phyloP scores from a whole-genome alignment of 495 filamentous ascomycete genomes.

The Xeromyces bisporus region DNA sequence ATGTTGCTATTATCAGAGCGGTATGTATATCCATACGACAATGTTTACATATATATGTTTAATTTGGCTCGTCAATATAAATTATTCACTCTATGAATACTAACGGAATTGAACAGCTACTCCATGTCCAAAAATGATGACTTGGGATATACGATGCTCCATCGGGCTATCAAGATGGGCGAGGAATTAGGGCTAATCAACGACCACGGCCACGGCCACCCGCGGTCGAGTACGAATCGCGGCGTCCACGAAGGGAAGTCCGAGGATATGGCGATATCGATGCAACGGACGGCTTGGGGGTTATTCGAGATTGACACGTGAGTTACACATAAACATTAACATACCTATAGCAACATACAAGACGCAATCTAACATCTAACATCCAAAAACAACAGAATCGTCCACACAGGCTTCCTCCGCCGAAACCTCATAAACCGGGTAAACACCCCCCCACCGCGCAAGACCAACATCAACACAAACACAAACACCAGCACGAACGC shows the following conservation, averaged over 20 bases:
- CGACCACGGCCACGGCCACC: conserved; percentile 6
- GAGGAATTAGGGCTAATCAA: conserved; percentile 22
- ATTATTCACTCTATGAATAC: too few relatives aligned
- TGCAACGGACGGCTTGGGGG: conserved; percentile 25
- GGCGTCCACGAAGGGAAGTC: conserved; percentile 10
- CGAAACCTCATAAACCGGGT: conserved; percentile 22
- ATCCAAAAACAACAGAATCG: conserved; percentile 15
- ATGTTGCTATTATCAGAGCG: conserved; percentile 27
- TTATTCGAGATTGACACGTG: conserved; percentile 31
- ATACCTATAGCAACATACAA: too few relatives aligned
- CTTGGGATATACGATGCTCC: conserved; percentile 26
- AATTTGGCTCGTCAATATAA: too few relatives aligned
- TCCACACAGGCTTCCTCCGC: conserved; percentile 26
- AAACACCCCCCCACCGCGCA: conserved; percentile 13
- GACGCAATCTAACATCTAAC: too few relatives aligned
- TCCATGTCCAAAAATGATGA: conserved; percentile 27
- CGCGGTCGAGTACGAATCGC: not conserved
- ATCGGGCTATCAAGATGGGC: conserved; percentile 24
- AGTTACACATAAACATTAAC: conserved; percentile 2
- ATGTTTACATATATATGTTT: too few relatives aligned
- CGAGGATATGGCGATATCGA: conserved; percentile 19
- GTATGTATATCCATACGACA: too few relatives aligned
- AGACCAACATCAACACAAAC: too few relatives aligned
- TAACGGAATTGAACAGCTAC: conserved; percentile 20
- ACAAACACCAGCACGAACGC: conserved; percentile 4